Conservation (phyloP, 2,329 filamentous ascomycete genomes). For the Diaporthe citrichinensis region DNA sequence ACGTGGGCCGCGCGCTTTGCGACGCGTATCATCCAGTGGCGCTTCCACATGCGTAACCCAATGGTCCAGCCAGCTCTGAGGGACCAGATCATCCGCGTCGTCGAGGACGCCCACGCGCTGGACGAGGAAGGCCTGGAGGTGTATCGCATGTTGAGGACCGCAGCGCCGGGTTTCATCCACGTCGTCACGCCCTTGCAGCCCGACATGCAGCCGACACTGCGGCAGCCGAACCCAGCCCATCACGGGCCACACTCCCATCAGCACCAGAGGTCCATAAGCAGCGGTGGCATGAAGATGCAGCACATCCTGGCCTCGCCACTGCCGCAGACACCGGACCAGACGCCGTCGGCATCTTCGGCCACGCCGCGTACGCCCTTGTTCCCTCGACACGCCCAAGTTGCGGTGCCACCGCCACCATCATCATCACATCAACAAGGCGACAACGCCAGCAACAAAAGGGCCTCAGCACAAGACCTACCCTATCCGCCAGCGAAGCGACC, state of each 20-base stretch:
- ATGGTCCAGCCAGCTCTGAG: slow-evolving; percentile 31
- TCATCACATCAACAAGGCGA: slow-evolving; percentile 19
- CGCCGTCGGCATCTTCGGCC: slow-evolving; percentile 29
- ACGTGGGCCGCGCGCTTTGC: slow-evolving; percentile 40
- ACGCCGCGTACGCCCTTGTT: slow-evolving; percentile 39
- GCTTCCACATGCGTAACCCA: slow-evolving; percentile 33
- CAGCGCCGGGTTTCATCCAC: slow-evolving; percentile 39
- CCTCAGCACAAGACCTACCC: slow-evolving; percentile 33
- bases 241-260: slow-evolving; percentile 10
- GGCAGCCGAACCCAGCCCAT: background rate
- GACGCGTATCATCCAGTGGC: slow-evolving; percentile 41
- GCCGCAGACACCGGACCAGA: slow-evolving; percentile 37
- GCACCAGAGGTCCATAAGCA: slow-evolving; percentile 25
- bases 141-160: slow-evolving; percentile 37
- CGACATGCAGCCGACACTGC: slow-evolving; percentile 27
- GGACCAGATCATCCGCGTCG: slow-evolving; percentile 33
- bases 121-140: slow-evolving; percentile 41
- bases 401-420: slow-evolving; percentile 1
- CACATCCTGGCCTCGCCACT: slow-evolving; percentile 36
- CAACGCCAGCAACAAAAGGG: slow-evolving; percentile 27
- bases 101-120: slow-evolving; percentile 36
- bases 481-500: slow-evolving; percentile 35
- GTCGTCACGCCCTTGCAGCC: slow-evolving; percentile 39
- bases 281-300: slow-evolving; percentile 36
- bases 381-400: background rate